Base-by-base conservation (phyloP, 2,329 filamentous ascomycete species). In the Pestalotiopsis sp. region DNA sequence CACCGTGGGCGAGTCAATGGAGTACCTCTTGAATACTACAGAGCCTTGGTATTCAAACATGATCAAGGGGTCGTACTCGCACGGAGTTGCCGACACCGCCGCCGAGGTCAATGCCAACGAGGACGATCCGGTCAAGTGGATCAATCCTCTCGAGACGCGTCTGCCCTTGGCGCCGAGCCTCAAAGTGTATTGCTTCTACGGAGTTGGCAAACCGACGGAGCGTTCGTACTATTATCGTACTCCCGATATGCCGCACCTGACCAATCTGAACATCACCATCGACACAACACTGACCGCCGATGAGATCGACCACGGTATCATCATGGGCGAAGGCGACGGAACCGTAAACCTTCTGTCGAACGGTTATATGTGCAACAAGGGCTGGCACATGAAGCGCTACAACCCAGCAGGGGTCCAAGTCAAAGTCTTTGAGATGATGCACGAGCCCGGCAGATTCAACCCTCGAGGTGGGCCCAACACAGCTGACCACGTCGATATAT, bases 131-230 rank as follows among this genome's bases (percentile, higher is more conserved):
- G 85, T 83, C 64, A 99, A 97, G 78, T 99, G 96, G 96, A 89
- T 97, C 70, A 99, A 99, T 77, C 96, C 96, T 0, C 88, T 98
- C 1, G 95, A 98, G 79, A 93, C 93, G 0, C 88, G 95, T 1
- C 85, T 98, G 0, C 96, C 96, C 0, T 85, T 94, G 23, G 95
- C 96, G 1, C 95, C 96, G 0, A 93, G 90, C 76, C 84, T 99
- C 76, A 98, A 97, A 79, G 93, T 99, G 13, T 98, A 95, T 82
- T 98, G 96, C 82, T 98, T 99, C 83, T 98, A 99, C 78, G 96
- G 93, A 23, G 90, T 97, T 3, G 95, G 95, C 2, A 99, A 98
- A 79, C 92, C 93, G 3, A 98, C 95, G 0, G 95, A 99, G 80
- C 89, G 95, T 68, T 91, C 91, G 17, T 99, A 98, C 79, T 99